Base-by-base conservation (phyloP, 2,329 filamentous ascomycete species). In the Helotiales sp. region DNA sequence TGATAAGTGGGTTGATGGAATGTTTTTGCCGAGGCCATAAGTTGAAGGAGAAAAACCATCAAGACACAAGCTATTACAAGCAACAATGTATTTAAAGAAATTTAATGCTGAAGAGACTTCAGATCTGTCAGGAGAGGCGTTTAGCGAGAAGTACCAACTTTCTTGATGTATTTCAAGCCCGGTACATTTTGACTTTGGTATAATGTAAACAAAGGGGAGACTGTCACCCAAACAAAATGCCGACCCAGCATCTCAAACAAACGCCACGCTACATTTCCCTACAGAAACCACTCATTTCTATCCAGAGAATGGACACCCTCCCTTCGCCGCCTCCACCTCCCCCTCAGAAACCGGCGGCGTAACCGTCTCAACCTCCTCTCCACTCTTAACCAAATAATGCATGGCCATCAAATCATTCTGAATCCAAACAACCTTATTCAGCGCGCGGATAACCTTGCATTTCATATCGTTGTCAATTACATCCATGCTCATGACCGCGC, bases 391-490 rank as follows among this genome's bases (percentile, higher is more conserved):
- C 32, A 76, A 67, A 68, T 93, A 91, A 89, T 91, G 94, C 77
- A 91, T 91, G n/a, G 91, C 90, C 77, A 95, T 92, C 32, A 95
- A 83, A 78, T 95, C 92, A 76, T 95, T 95, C 79, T 95, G 92
- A 72, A 95, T 93, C 91, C 92, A 95, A 71, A 95, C 89, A 28
- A 95, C 89, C 78, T 96, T 95, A 69, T 88, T 88, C 24, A 95
- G 82, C 0, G 92, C 92, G 76, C 90, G 91, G 55, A 94, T 85
- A 4, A 95, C 84, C 24, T 87, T 89, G 20, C 91, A 89, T 80
- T 94, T 94, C 78, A 86, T 86, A 65, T 84, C 82, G 73, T 92
- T 83, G 43, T 85, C 83, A 43, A 96, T 82, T 2, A 86, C 85
- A 59, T 72, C 69, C 67, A 76, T 86, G 3, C 86, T 89, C 59